Evolutionary conservation across 2,329 filamentous ascomycete species (phyloP).

Genomic region (Aspergillus novoparasiticus): DNA sequence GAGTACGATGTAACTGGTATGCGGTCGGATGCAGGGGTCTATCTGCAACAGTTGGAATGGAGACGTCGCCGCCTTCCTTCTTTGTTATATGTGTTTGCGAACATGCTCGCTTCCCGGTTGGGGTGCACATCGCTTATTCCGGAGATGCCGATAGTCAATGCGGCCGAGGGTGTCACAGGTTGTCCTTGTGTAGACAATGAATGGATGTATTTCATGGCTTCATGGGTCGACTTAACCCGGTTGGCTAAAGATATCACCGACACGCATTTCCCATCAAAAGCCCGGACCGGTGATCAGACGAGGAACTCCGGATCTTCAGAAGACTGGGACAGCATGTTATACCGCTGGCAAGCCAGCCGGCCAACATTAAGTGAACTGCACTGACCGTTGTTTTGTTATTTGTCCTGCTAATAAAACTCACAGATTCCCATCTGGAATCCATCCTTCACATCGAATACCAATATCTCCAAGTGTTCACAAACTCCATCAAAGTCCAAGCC

Average conservation of each 20-base stretch:
- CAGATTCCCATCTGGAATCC: slow-evolving; percentile 30
- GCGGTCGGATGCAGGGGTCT: slow-evolving; percentile 17
- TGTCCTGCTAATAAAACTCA: neutral
- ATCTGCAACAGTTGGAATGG: slow-evolving; percentile 24
- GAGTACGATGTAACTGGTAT: neutral
- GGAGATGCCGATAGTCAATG: slow-evolving; percentile 35
- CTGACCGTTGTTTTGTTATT: neutral
- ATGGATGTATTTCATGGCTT: slow-evolving; percentile 48
- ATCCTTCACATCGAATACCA: slow-evolving; percentile 52
- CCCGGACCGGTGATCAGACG: neutral
- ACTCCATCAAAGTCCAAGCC: slow-evolving; percentile 50
- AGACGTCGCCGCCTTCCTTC: slow-evolving; percentile 34
- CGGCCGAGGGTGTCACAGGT: slow-evolving; percentile 1
- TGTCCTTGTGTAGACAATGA: slow-evolving; percentile 36
- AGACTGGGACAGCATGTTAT: slow-evolving; percentile 13
- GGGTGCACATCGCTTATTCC: slow-evolving; percentile 49
- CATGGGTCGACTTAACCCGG: slow-evolving; percentile 42
- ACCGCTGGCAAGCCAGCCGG: slow-evolving; percentile 12
- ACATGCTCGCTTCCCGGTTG: slow-evolving; percentile 51
- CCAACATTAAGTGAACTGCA: neutral
- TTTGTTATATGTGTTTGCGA: slow-evolving; percentile 47
- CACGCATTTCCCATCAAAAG: slow-evolving; percentile 31
- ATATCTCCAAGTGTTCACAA: slow-evolving; percentile 36
- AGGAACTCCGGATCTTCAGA: slow-evolving; percentile 8
- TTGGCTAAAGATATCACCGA: slow-evolving; percentile 48